phyloP scores from a whole-genome alignment of 805 yeast species.

The Schizosaccharomyces cryophilus region DNA sequence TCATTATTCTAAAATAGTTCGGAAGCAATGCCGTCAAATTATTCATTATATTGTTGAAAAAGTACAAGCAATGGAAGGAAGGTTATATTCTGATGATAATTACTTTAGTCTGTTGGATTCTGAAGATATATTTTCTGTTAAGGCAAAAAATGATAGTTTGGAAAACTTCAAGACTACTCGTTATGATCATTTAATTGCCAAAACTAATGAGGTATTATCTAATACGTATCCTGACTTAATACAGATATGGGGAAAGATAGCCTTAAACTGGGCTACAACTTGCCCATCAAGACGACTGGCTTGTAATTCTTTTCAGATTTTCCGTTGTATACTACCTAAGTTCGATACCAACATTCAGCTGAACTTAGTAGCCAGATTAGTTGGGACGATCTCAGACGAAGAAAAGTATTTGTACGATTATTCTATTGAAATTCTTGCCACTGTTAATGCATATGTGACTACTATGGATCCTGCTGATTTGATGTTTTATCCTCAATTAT shows the following conservation, averaged over 20 bases:
- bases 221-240: conserved; percentile 24
- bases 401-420: conserved; percentile 82
- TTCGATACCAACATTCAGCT: conserved; percentile 71
- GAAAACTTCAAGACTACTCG: no score
- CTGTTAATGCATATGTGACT: conserved; percentile 74
- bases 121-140: no score
- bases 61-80: conserved; percentile 25
- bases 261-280: conserved; percentile 85
- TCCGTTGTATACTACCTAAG: conserved; percentile 57
- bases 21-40: conserved; percentile 45
- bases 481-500: conserved; percentile 72
- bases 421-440: conserved; percentile 91
- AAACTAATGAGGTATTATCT: conserved; percentile 25
- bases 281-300: conserved; percentile 95
- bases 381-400: conserved; percentile 80
- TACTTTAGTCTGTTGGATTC: conserved; percentile 17
- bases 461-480: conserved; percentile 56
- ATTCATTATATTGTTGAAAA: not conserved
- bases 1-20: conserved; percentile 63
- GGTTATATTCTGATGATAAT: conserved; percentile 45
- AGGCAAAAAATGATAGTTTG: no score
- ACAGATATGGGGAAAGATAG: conserved; percentile 60
- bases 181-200: conserved; percentile 16
- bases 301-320: conserved; percentile 82
- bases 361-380: conserved; percentile 79